Percentiles rank a stretch among this genome's conserved stretches.
These are phyloP conservation scores for Asterella californica DNA, from an alignment of 225 moss, liverwort and hornwort genomes.

Conservation along the genomic window DNA sequence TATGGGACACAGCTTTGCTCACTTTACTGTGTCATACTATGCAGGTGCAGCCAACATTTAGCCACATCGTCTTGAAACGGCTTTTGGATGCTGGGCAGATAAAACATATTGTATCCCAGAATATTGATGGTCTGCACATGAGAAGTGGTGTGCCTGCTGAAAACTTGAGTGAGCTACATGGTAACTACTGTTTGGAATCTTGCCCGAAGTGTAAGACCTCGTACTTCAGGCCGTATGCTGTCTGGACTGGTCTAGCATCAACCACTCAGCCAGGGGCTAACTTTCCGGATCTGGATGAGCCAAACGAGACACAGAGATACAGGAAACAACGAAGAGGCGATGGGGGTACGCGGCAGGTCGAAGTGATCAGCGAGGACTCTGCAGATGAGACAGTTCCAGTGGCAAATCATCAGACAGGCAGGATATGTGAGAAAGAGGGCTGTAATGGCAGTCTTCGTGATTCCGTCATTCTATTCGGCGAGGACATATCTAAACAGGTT, in stretches of 20 bases:
- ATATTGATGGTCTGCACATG: conserved; percentile 81
- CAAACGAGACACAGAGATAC: conserved; percentile 27
- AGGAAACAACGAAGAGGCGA: conserved; percentile 41
- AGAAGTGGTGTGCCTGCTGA: conserved; percentile 59
- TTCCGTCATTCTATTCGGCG: conserved; percentile 78
- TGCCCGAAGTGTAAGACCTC: conserved; percentile 65
- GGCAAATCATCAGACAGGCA: conserved; percentile 65
- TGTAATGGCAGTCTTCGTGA: conserved; percentile 69
- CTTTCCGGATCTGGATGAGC: conserved; percentile 31
- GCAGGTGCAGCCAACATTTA: conserved; percentile 81
- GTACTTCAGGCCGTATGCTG: conserved; percentile 67
- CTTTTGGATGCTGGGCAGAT: conserved; percentile 63
- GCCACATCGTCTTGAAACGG: conserved; percentile 57
- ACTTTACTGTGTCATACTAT: background rate
- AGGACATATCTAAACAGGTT: conserved; percentile 72
- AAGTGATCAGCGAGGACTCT: conserved; percentile 10
- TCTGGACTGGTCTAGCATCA: conserved; percentile 72
- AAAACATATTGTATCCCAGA: conserved; percentile 80
- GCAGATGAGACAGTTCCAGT: conserved; percentile 24
- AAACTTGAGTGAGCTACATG: conserved; percentile 82
- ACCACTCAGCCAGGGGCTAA: conserved; percentile 47
- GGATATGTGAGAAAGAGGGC: conserved; percentile 58
- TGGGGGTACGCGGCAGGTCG: conserved; percentile 34
- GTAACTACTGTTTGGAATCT: conserved; percentile 73
- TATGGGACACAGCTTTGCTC: background rate